phyloP scores from a whole-genome alignment of 768 basidiomycete species.

The Cubamyces sp. region DNA sequence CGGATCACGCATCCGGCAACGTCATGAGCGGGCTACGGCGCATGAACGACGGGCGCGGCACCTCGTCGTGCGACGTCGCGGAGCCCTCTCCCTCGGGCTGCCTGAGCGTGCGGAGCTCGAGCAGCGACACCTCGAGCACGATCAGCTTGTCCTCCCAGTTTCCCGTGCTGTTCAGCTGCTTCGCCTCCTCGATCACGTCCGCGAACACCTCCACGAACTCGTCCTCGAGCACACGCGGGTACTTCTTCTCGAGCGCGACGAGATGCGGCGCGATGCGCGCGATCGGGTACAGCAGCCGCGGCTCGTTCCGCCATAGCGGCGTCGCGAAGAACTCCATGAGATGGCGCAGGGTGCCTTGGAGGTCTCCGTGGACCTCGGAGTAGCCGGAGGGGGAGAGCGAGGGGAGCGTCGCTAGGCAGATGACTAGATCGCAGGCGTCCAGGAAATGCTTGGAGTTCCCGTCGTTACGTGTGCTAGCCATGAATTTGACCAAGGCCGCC shows the following conservation, averaged over 20 bases:
- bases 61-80: background rate
- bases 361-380: background rate
- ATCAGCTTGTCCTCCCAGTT: slow-evolving; percentile 26
- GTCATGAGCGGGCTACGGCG: background rate
- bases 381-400: slow-evolving; percentile 2
- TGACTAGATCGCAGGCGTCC: slow-evolving; percentile 22
- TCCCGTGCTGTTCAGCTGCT: slow-evolving; percentile 5
- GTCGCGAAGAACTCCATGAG: slow-evolving; percentile 18
- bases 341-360: slow-evolving; percentile 9
- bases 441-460: slow-evolving; percentile 15
- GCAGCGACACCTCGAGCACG: slow-evolving; percentile 8
- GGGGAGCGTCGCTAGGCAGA: slow-evolving; percentile 17
- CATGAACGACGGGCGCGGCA: background rate
- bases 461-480: slow-evolving; percentile 3
- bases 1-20: background rate
- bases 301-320: slow-evolving; percentile 17
- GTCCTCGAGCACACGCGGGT: slow-evolving; percentile 8
- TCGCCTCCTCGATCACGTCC: slow-evolving; percentile 14
- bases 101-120: slow-evolving; percentile 10
- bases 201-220: slow-evolving; percentile 15
- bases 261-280: slow-evolving; percentile 22
- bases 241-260: slow-evolving; percentile 13
- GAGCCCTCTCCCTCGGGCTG: background rate
- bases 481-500: slow-evolving; percentile 12
- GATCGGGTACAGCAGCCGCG: slow-evolving; percentile 16